Conservation (phyloP, 2,329 filamentous ascomycete species). For the Orbilia oligospora region DNA sequence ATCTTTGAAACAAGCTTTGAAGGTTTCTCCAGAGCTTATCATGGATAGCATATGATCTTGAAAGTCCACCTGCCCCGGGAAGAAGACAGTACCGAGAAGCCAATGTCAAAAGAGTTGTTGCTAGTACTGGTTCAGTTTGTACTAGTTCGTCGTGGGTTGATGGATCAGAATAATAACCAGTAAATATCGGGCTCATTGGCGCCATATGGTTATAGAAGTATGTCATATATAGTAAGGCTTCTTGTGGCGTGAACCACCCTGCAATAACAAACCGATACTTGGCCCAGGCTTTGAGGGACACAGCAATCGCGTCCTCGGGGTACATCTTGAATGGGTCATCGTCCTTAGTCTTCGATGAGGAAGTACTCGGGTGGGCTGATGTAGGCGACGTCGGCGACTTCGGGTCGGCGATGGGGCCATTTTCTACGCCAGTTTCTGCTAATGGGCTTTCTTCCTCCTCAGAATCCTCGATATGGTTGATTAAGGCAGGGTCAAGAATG, state of each 20-base stretch:
- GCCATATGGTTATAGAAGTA: constrained; percentile 96
- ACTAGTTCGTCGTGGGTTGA: constrained; percentile 83
- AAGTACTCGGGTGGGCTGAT: constrained; percentile 46
- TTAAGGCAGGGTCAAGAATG: constrained; percentile 51
- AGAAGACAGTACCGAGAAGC: constrained; percentile 88
- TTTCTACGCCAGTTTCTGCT: constrained; percentile 29
- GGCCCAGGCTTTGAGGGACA: constrained; percentile 86
- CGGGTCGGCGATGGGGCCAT: background rate
- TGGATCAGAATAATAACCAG: constrained; percentile 73
- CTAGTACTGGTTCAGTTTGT: constrained; percentile 91
- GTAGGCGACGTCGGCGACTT: constrained; percentile 52
- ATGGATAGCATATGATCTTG: constrained; percentile 90
- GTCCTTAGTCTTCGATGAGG: constrained; percentile 54
- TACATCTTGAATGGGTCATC: constrained; percentile 59
- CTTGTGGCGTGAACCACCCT: constrained; percentile 94
- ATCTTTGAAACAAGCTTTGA: constrained; percentile 92
- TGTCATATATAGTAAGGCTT: constrained; percentile 93
- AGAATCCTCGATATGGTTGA: constrained; percentile 50
- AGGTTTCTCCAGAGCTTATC: constrained; percentile 96
- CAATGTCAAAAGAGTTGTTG: constrained; percentile 91
- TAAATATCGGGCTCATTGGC: constrained; percentile 91
- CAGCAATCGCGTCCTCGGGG: constrained; percentile 68
- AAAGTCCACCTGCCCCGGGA: constrained; percentile 82
- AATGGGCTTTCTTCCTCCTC: constrained; percentile 45
- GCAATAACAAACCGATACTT: constrained; percentile 94